phyloP scores from a whole-genome alignment of 2,329 filamentous ascomycete genomes.

The Coleophoma crateriformis region DNA sequence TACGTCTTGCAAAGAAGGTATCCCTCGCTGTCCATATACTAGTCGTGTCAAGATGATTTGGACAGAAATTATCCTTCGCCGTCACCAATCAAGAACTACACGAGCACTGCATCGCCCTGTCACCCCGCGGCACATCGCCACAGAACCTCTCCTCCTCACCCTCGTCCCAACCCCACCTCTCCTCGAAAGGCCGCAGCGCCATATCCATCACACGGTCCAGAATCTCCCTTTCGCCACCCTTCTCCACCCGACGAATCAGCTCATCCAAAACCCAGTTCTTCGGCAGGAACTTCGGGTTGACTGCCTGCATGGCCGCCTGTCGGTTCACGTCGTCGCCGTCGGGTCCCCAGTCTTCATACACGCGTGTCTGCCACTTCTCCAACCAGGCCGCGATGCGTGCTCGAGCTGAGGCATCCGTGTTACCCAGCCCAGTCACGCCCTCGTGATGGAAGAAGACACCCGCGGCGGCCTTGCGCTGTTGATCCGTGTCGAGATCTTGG shows the following conservation, averaged over 20 bases:
- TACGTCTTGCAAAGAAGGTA: too few species aligned
- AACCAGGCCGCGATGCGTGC: slow-evolving; percentile 74
- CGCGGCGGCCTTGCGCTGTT: slow-evolving; percentile 58
- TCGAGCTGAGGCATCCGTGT: slow-evolving; percentile 58
- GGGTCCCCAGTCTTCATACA: slow-evolving; percentile 71
- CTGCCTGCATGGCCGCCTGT: slow-evolving; percentile 68
- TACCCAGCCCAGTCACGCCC: slow-evolving; percentile 50
- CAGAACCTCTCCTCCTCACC: slow-evolving; percentile 79
- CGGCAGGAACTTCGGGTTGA: slow-evolving; percentile 92
- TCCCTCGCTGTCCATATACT: too few species aligned
- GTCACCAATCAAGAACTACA: slow-evolving; percentile 69
- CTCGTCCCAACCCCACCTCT: slow-evolving; percentile 64
- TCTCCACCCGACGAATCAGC: slow-evolving; percentile 83
- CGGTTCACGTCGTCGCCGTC: slow-evolving; percentile 55
- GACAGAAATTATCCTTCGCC: not conserved
- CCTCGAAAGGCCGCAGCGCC: slow-evolving; percentile 78
- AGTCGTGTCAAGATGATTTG: not conserved
- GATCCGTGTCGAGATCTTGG: slow-evolving; percentile 57
- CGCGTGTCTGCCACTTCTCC: slow-evolving; percentile 65
- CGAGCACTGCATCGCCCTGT: slow-evolving; percentile 85
- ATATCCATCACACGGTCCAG: slow-evolving; percentile 75
- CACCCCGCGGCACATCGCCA: slow-evolving; percentile 73
- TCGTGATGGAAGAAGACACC: slow-evolving; percentile 76
- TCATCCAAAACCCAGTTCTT: slow-evolving; percentile 92
- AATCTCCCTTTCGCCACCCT: slow-evolving; percentile 74